Base-by-base conservation (phyloP, 306 rosid species). In the Vicia sativa region DNA sequence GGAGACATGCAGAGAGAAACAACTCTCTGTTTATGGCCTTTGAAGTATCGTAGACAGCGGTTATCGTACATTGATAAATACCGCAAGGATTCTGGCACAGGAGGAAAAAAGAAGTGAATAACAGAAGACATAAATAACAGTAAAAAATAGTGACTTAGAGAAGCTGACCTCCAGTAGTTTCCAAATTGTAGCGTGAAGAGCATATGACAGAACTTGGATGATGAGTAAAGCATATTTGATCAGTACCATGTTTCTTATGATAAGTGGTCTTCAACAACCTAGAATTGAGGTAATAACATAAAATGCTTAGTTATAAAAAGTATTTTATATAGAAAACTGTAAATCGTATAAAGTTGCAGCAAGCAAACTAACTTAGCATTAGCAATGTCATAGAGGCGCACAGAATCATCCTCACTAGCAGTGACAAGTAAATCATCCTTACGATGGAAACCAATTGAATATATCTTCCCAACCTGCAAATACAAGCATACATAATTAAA, bases 1-100 rank as follows among this genome's bases (percentile, higher is more conserved):
- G 96, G 98, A 74, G 98, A 93, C 98, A 93, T 93, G 83, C 98
- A 93, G 69, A 93, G 93, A 6, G 98, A 90, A 66, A 93, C 91
- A 70, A 93, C 88, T 71, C 98, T 93, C 67, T 88, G 95, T 80
- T 85, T 90, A 77, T 93, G 98, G 50, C 97, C 98, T 79, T 90
- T 93, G 84, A 93, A 93, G 81, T 93, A 90, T 43, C 98, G 88
- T 65, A 93, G 85, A 81, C 89, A 85, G 15, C 95, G 85, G 58
- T 93, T 93, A 79, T 93, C 97, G 56, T 93, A 90, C 91, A 93
- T 88, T 35, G 98, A 93, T 57, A 93, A 85, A 78, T 93, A 93
- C 74, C 97, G 82, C 68, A 93, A 73, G 6, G 95, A 93, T 83
- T 90, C 97, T 92, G 77, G 63, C 59, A 71, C 21, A 39, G 7